phyloP scores from a whole-genome alignment of 352 stramenopile genomes.

The Globisporangium viniferum region DNA sequence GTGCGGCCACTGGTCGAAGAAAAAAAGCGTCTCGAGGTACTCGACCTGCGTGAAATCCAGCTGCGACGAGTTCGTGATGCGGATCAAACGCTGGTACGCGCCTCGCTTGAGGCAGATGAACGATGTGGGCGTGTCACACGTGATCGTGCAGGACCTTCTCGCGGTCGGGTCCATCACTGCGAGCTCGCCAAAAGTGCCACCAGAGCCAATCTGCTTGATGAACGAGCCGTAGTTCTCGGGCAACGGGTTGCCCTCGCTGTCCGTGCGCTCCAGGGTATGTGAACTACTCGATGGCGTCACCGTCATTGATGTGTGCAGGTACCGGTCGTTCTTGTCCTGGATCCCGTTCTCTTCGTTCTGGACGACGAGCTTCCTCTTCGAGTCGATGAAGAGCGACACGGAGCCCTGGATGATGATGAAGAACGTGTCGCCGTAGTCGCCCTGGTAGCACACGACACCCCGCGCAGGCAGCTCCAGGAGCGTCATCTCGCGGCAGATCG shows the following conservation, averaged over 20 bases:
- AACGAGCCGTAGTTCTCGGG: slow-evolving; percentile 58
- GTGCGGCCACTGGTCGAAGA: slow-evolving; percentile 77
- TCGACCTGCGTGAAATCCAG: slow-evolving; percentile 83
- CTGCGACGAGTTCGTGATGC: slow-evolving; percentile 75
- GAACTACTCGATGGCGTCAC: background rate
- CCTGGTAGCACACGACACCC: slow-evolving; percentile 76
- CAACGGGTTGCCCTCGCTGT: slow-evolving; percentile 22
- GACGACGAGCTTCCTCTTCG: slow-evolving; percentile 37
- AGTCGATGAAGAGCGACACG: slow-evolving; percentile 74
- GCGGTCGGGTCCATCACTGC: slow-evolving; percentile 79
- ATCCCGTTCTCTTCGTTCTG: slow-evolving; percentile 12
- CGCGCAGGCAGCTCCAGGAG: slow-evolving; percentile 58
- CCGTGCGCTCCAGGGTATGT: background rate
- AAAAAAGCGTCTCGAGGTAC: slow-evolving; percentile 78
- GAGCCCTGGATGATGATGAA: slow-evolving; percentile 75
- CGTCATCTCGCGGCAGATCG: slow-evolving; percentile 86
- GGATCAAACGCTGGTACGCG: slow-evolving; percentile 80
- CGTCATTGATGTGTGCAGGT: slow-evolving; percentile 2
- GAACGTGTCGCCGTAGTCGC: slow-evolving; percentile 81
- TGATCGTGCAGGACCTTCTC: slow-evolving; percentile 66
- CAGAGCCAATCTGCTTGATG: slow-evolving; percentile 72
- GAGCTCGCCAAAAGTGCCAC: slow-evolving; percentile 77
- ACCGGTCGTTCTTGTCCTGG: slow-evolving; percentile 21
- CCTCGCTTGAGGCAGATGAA: slow-evolving; percentile 84
- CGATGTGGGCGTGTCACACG: slow-evolving; percentile 65